Base-by-base conservation (phyloP, 305 asterid species). In the Solanum hybrid region DNA sequence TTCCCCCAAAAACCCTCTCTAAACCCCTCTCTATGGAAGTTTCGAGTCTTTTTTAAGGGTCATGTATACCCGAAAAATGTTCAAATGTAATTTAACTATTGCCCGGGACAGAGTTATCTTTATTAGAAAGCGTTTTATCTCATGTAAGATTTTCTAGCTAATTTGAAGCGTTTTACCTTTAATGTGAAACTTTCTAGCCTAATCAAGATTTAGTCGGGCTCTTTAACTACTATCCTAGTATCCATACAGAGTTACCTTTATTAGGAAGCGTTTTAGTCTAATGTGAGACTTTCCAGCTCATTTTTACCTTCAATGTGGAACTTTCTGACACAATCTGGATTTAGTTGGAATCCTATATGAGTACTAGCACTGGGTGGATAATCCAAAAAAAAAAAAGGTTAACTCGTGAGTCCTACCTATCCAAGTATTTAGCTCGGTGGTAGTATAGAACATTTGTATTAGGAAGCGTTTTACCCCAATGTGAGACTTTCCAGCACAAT, bases 281-380 rank as follows among this genome's bases (percentile, higher is more conserved):
- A 51, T 51, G n/a, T 2, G n/a, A 5, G n/a, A 51, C 67, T 51
- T 57, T 0, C 2, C 1, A n/a, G n/a, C n/a, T n/a, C n/a, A n/a
- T n/a, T 3, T 20, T 57, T 3, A 57, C 1, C 69, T 57, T 0
- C 1, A 1, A 4, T 20, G 71, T 20, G 5, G 5, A 20, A 8
- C 26, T 61, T 61, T 61, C 0, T 26, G 5, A 8, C 71, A 61
- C 2, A 61, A 20, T 61, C 1, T 61, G 26, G 0, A 61, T 61
- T 61, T 61, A 61, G 12, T 61, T 12, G 11, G 11, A 61, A 1
- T 57, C 24, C 5, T 57, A 51, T 51, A 16, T 16, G 64, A 51
- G 22, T 51, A 51, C 8, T 22, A 0, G 4, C 22, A 51, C 1
- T 16, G 1, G n/a, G n/a, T 51, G 64, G 1, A 6, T 0, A 16